A percentile compares a stretch with the other conserved stretches of the same genome.
Evolutionary conservation across 2,329 filamentous ascomycete genomes (phyloP).

Genomic region (Pyricularia grisea): DNA sequence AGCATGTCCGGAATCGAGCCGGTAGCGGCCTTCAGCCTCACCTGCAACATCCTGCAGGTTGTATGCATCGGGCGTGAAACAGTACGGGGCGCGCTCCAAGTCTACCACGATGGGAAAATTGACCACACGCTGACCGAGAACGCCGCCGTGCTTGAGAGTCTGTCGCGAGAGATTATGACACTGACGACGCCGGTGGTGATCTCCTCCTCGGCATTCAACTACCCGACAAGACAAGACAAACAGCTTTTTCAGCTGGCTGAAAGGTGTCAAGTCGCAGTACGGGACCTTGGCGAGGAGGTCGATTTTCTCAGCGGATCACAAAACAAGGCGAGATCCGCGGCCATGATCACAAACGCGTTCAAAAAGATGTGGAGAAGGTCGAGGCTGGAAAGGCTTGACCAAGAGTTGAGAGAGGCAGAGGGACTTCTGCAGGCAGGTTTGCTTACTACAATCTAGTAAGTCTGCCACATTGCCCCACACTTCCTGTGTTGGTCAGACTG

Average conservation of each 20-base stretch:
- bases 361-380: constrained; percentile 14
- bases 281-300: neutral
- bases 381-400: constrained; percentile 11
- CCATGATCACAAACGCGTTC: neutral
- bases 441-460: neutral
- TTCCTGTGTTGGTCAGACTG: neutral
- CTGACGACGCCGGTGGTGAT: no score
- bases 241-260: neutral
- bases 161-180: no score
- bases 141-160: no score
- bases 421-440: neutral
- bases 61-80: constrained; percentile 13
- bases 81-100: constrained; percentile 8
- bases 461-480: no score
- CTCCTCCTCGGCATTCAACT: no score
- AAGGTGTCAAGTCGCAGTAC: neutral
- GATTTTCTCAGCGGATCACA: neutral
- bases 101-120: constrained; percentile 9
- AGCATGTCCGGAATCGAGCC: no score
- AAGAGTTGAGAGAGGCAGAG: constrained; percentile 7
- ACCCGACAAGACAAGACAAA: neutral
- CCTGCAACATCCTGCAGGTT: constrained; percentile 7
- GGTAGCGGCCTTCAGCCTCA: no score
- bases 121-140: no score
- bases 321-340: neutral